Percentiles rank a stretch among this genome's conserved stretches.
Evolutionary conservation across 495 filamentous ascomycete genomes (phyloP).

Genomic region (Baudoinia panamericana): DNA sequence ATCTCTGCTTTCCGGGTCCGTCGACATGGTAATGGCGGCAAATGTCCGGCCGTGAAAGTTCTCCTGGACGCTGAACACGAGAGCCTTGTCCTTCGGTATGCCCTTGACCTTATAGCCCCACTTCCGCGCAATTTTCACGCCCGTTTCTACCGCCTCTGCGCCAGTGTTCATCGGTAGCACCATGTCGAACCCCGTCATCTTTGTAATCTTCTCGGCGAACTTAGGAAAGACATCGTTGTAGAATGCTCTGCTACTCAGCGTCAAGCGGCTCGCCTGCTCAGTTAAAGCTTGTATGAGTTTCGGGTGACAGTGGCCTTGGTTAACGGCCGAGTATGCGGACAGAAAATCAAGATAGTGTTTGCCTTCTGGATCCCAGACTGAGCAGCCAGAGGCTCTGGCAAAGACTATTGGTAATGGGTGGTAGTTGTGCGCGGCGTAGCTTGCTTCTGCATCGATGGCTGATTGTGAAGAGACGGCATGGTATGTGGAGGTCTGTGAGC

Average conservation of each 20-base stretch:
- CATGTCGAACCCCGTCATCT: constrained; percentile 93
- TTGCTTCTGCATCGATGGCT: constrained; percentile 68
- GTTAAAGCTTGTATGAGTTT: constrained; percentile 80
- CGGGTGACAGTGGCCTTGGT: constrained; percentile 97
- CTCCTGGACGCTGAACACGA: constrained; percentile 72
- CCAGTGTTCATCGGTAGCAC: constrained; percentile 98
- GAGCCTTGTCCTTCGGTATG: constrained; percentile 69
- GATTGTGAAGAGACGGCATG: constrained; percentile 67
- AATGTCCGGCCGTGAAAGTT: constrained; percentile 98
- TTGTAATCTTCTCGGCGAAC: constrained; percentile 84
- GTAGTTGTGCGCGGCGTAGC: constrained; percentile 95
- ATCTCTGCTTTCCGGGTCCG: constrained; percentile 86
- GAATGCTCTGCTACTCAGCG: constrained; percentile 89
- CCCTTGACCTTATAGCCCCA: constrained; percentile 98
- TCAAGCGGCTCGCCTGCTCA: constrained; percentile 81
- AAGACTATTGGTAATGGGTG: constrained; percentile 93
- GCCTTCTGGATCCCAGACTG: constrained; percentile 95
- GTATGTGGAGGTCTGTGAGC: constrained; percentile 37
- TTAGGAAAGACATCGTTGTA: constrained; percentile 98
- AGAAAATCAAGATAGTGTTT: constrained; percentile 96
- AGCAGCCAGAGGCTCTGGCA: constrained; percentile 45
- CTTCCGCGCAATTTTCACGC: constrained; percentile 92
- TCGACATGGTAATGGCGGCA: constrained; percentile 85
- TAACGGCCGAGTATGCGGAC: constrained; percentile 94
- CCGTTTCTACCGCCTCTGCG: constrained; percentile 97